Evolutionary conservation across 1,139 yeast species (phyloP), one percentile per base, ranked within the genome.

Genomic region (Suzukiozyma palmioleophila): DNA sequence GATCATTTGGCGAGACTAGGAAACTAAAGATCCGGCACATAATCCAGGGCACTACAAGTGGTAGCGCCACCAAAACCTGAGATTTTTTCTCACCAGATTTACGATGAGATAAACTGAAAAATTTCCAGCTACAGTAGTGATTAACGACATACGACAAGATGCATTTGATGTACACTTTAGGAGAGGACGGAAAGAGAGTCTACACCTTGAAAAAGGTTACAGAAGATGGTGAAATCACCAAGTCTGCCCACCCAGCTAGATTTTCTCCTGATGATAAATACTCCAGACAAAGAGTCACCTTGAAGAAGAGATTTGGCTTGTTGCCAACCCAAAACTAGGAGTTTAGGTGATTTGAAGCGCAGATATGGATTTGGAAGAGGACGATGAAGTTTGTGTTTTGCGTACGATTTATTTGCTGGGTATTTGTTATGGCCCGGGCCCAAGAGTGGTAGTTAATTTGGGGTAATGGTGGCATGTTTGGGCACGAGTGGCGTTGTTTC

Each of bases 191-290:
- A 56, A 89, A 90, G 77, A 86, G 99, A 68, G 68, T 86, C 56
- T 94, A 94, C 77, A 94, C 99, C 40, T 77, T 94, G 53, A 74
- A 86, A 68, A 94, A 94, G 73, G 50, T 62, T 53, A 82, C 95
- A 39, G 89, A 76, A 47, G 69, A 73, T 9, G 97, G 97, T 48
- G 96, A 89, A 66, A 89, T 92, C 74, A 94, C 99, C 63, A 88
- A 89, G 73, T 86, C 96, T 50, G 98, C 98, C 26, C 99, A 94
- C 66, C 99, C 99, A 47, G 98, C 99, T 42, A 82, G 99, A 68
- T 92, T 92, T 66, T 92, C 98, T 36, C 99, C 99, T 54, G 99
- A 92, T 63, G 99, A 92, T 78, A 92, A 92, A 72, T 92, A 88
- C 75, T 92, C 98, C 42, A 85, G 97, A 77, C 97, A 94, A 71